Evolutionary conservation across 139 green algal species (phyloP), one percentile per base, ranked within the genome.

Genomic region (Mesotaenium endlicherianum): DNA sequence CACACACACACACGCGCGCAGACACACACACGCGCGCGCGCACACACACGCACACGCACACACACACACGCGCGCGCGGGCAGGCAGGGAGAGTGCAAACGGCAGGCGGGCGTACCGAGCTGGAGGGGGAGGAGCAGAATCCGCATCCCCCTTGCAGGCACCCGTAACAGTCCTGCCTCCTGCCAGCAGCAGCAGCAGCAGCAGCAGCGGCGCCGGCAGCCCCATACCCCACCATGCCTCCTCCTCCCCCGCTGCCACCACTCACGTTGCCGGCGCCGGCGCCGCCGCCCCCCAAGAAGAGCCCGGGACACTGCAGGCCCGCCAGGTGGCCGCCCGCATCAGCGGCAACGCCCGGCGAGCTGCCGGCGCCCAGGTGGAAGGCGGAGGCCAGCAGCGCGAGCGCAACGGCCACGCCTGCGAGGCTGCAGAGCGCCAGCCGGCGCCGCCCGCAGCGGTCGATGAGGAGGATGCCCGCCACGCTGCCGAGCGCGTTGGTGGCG

Each of bases 401-500:
- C 38, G 90, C 58, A 1, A 75, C 3, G n/a, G 60, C 49, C n/a
- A 93, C 90, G 1, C 82, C 86, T 0, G 78, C 68, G 1, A 92
- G 76, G 81, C 90, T 93, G 60, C 69, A 45, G 58, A 93, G 59
- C 67, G 93, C 83, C 20, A 94, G 81, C 77, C 85, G 88, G 42
- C 91, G 84, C 3, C 88, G 57, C 11, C 88, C 90, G 49, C 34
- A 76, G 2, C 88, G 80, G 81, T 94, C 91, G 26, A 94, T 92
- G 41, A 86, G 77, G 41, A 77, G 11, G 26, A 88, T 87, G 55
- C 83, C 80, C 31, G 74, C 74, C 5, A 82, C 2, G 1, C 92
- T 95, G 53, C 92, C 92, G 0, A 89, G 36, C 0, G 89, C 87
- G 74, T 95, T 95, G 30, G 91, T 87, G 2, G 26, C 80, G 4